Base-by-base conservation (phyloP, 2,329 filamentous ascomycete species). In the Cercospora sojina region DNA sequence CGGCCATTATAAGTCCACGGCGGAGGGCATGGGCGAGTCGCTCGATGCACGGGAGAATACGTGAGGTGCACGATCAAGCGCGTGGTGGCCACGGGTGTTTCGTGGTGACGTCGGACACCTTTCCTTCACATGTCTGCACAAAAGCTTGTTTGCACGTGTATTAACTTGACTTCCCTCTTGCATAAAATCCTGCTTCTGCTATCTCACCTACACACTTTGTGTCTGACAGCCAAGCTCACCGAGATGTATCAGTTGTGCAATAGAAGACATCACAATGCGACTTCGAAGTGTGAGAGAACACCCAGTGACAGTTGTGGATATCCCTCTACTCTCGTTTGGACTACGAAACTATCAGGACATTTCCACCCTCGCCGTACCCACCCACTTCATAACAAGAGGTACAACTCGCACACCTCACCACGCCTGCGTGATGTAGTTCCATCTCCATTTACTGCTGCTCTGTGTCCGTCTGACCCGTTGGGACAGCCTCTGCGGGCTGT, bases 1-100 rank as follows among this genome's bases (percentile, higher is more conserved):
- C 66, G 27, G 27, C 51, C 70, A 72, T 72, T 31, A 32, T 41
- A 29, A 27, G 25, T 27, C 10, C 8, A 29, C 23, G 18, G 35
- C 9, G 8, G 7, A 35, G 53, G 20, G 49, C 59, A 53, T 53
- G n/a, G 18, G 29, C 23, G 43, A 32, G 43, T 27, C 10, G 41
- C n/a, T 32, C 2, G 43, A 35, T 51, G 59, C 51, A 55, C 23
- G 13, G 23, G 51, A 29, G n/a, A 32, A 56, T 25, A 18, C 8
- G 23, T 31, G 51, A 16, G 18, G 18, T 41, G 35, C 10, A 49
- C 43, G 43, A 49, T 5, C 43, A 49, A n/a, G 43, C 43, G 41
- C 41, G 41, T 47, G 41, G 20, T 47, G 41, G 41, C 18, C 12
- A 20, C 5, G 35, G 41, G n/a, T 12, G 43, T 23, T 49, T 49